Evolutionary conservation across 805 yeast species (phyloP).

Genomic region (Barnettozyma wickerhamii): DNA sequence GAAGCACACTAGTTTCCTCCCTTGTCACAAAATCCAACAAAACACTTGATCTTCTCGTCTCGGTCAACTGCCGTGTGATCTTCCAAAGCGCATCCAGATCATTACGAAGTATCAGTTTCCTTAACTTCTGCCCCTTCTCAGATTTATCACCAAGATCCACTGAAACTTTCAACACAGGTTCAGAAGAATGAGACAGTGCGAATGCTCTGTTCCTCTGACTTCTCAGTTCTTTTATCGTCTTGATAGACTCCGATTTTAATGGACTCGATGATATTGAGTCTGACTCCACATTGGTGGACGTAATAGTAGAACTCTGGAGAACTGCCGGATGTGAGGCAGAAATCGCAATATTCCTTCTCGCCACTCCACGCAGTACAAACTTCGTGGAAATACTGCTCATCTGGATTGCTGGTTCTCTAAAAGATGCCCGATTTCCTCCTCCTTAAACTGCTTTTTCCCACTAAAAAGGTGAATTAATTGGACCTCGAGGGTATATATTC

Average conservation of each 20-base stretch:
- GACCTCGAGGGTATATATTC: too few relatives aligned
- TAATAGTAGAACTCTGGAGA: neutral
- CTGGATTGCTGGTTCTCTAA: too few relatives aligned
- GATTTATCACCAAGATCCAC: neutral
- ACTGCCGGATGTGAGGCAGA: neutral
- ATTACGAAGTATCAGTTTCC: conserved; percentile 1
- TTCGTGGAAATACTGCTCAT: neutral
- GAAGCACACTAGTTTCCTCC: conserved; percentile 5
- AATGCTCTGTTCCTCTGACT: neutral
- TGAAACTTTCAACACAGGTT: neutral
- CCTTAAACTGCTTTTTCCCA: neutral
- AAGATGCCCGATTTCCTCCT: too few relatives aligned
- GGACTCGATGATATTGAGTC: too few relatives aligned
- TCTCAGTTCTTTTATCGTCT: neutral
- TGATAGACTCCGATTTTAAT: too few relatives aligned
- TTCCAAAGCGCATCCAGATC: conserved; percentile 4
- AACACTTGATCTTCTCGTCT: neutral
- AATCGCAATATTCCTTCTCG: neutral
- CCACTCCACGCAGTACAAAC: neutral
- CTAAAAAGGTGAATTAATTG: too few relatives aligned
- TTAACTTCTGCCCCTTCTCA: neutral
- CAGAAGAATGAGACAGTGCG: neutral
- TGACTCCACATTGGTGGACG: neutral
- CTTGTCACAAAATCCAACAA: conserved; percentile 2
- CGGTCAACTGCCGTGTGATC: neutral